phyloP scores from a whole-genome alignment of 768 basidiomycete genomes.

The Mycena metata region DNA sequence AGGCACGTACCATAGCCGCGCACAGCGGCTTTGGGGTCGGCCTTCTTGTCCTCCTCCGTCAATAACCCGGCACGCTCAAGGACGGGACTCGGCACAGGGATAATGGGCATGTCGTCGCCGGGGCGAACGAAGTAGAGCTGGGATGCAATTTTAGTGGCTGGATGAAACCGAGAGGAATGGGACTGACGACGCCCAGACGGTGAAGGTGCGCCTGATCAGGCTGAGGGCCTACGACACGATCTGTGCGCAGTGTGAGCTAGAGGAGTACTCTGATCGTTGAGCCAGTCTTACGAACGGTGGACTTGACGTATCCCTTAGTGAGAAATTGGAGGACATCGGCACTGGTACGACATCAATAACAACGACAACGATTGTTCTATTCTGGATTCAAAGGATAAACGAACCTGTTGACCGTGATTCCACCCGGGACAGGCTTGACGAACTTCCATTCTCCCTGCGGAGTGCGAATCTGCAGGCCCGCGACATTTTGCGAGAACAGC shows the following conservation, averaged over 20 bases:
- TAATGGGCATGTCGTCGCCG: slow-evolving; percentile 21
- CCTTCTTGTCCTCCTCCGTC: slow-evolving; percentile 28
- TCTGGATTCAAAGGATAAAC: slow-evolving; percentile 1
- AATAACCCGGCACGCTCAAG: slow-evolving; percentile 28
- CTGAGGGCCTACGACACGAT: slow-evolving; percentile 29
- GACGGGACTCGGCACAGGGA: slow-evolving; percentile 29
- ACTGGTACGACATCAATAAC: not conserved
- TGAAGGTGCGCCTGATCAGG: slow-evolving; percentile 28
- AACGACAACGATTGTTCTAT: too few relatives aligned
- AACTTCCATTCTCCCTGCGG: slow-evolving; percentile 52
- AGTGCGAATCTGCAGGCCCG: slow-evolving; percentile 54
- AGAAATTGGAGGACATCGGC: slow-evolving; percentile 57
- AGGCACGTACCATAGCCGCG: slow-evolving; percentile 18
- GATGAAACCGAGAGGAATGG: not conserved
- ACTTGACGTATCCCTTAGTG: slow-evolving; percentile 40
- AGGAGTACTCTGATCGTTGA: not conserved
- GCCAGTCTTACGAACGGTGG: slow-evolving; percentile 19
- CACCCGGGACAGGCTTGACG: slow-evolving; percentile 49
- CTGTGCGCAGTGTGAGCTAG: not conserved
- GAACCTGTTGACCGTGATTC: slow-evolving; percentile 43
- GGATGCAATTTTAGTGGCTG: not conserved
- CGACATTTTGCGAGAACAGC: slow-evolving; percentile 53
- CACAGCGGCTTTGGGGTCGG: slow-evolving; percentile 25
- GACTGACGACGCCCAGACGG: slow-evolving; percentile 20
- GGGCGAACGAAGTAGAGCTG: slow-evolving; percentile 32